Conservation (phyloP, 805 yeast genomes). For the Teunomyces kruisii region DNA sequence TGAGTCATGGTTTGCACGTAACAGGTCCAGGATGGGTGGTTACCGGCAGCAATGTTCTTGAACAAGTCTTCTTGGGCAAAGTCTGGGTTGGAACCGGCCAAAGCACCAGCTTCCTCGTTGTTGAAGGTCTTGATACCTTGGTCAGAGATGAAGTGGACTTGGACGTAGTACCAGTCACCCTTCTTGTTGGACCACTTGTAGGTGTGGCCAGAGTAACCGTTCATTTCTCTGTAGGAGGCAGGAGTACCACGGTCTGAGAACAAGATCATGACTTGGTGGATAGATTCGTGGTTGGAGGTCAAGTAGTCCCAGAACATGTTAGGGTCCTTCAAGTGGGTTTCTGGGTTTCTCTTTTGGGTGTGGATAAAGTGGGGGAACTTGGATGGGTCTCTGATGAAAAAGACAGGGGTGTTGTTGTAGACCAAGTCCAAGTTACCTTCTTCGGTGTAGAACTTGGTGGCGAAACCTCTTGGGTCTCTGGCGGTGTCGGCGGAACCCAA, state of each 20-base stretch:
- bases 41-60: constrained; percentile 74
- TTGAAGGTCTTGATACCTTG: constrained; percentile 56
- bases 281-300: constrained; percentile 68
- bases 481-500: constrained; percentile 64
- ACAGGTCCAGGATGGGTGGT: constrained; percentile 80
- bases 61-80: constrained; percentile 77
- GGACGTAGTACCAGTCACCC: constrained; percentile 78
- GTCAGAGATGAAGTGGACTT: constrained; percentile 69
- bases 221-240: constrained; percentile 69
- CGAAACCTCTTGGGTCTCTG: constrained; percentile 71
- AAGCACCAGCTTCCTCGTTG: constrained; percentile 65
- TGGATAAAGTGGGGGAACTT: constrained; percentile 67
- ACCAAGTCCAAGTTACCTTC: constrained; percentile 74
- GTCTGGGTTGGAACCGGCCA: constrained; percentile 81
- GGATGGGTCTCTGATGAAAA: constrained; percentile 62
- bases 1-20: constrained; percentile 86
- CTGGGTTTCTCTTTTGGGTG: constrained; percentile 68
- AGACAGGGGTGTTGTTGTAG: constrained; percentile 69
- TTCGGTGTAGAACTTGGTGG: constrained; percentile 64
- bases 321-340: constrained; percentile 76
- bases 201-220: constrained; percentile 83
- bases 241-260: constrained; percentile 87
- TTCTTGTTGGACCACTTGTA: constrained; percentile 75
- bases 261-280: constrained; percentile 71
- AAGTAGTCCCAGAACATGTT: constrained; percentile 85